Base-by-base conservation (phyloP, 495 filamentous ascomycete species). In the Neurospora sp. region DNA sequence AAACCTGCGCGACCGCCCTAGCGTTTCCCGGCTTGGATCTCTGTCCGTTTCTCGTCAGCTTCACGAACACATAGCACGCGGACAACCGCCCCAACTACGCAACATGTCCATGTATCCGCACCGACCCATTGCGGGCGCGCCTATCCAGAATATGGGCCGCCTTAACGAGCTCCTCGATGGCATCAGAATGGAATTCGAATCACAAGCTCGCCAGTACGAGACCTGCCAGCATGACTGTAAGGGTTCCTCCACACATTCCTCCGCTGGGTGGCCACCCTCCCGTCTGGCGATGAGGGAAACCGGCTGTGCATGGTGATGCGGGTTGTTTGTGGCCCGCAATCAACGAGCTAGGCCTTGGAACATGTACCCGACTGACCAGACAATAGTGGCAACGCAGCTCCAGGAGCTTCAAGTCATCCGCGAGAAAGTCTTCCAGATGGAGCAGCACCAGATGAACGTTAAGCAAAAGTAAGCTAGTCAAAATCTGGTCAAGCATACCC, bases 341-440 rank as follows among this genome's bases (percentile, higher is more conserved):
- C 27, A 35, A 35, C 12, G 53, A 65, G 1, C 12, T 35, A 9
- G 14, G 14, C 31, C 18, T 65, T 65, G 53, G 27, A 4, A 65
- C 1, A 14, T 65, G 53, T 65, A 31, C 31, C 53, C 22, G 53
- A 18, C 53, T 65, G 53, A 65, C 53, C 5, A 18, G 53, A 65
- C 14, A 12, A 71, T 77, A 98, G 95, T 98, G 76, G 89, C 91
- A 59, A 86, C 88, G 39, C 96, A 98, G 79, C 89, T 97, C 71
- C 88, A 94, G 69, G 96, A 99, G 80, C 94, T 98, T 88, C 92
- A 97, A 75, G 86, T 96, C 79, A 92, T 99, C 68, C 89, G 94
- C 70, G 89, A 94, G 79, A 96, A 95, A 80, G 92, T 99, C 70
- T 97, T 91, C 78, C 87, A 92, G 73, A 87, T 99, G 76, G 95